Evolutionary conservation across 805 yeast genomes (phyloP).

Genomic region (Zygoascus flipseniorum): DNA sequence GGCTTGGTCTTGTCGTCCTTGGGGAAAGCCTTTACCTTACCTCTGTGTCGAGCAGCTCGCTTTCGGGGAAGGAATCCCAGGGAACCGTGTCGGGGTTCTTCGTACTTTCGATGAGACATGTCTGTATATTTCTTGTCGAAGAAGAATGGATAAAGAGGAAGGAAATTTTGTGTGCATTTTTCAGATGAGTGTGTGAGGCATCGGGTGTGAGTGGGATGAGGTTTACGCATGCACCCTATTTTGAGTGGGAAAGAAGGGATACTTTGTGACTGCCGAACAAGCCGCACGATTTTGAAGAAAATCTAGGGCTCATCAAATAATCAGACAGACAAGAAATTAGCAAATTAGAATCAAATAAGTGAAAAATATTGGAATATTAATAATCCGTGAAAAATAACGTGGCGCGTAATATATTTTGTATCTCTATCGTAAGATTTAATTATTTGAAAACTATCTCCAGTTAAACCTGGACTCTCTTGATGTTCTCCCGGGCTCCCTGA

Average conservation of each 20-base stretch:
- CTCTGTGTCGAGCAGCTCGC: conserved; percentile 98
- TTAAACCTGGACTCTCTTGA: conserved; percentile 12
- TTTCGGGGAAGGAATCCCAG: conserved; percentile 99
- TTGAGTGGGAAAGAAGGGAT: neutral
- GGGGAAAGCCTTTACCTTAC: conserved; percentile 99
- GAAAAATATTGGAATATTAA: too few relatives aligned
- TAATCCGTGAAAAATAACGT: too few relatives aligned
- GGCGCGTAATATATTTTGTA: too few relatives aligned
- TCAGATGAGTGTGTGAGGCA: neutral
- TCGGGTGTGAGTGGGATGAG: neutral
- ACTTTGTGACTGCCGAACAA: neutral
- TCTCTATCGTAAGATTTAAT: too few relatives aligned
- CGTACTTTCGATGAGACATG: conserved; percentile 99
- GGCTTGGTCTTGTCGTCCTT: conserved; percentile 97
- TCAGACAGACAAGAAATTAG: too few relatives aligned
- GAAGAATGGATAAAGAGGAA: neutral
- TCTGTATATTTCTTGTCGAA: conserved; percentile 2
- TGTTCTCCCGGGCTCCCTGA: conserved; percentile 21
- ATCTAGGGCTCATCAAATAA: too few relatives aligned
- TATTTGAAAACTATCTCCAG: too few relatives aligned
- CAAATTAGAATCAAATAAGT: too few relatives aligned
- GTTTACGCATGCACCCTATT: neutral
- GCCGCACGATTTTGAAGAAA: neutral
- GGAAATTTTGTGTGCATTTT: conserved; percentile 1
- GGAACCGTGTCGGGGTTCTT: conserved; percentile 99